These are phyloP conservation scores for Clarkia xantiana DNA, from an alignment of 345 rosid genomes.

Conservation along the genomic window DNA sequence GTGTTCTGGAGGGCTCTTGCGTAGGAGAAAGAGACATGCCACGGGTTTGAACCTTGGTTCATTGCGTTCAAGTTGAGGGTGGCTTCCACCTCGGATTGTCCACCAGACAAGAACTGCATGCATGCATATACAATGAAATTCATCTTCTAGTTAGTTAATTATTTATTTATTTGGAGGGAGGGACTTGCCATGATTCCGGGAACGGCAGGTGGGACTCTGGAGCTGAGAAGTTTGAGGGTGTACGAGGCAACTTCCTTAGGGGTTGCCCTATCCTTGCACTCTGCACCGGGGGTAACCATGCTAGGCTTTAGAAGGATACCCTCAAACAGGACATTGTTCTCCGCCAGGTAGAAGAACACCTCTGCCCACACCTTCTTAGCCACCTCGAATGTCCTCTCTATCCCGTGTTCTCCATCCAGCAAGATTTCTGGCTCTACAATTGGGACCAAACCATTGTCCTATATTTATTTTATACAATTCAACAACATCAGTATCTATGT, in stretches of 20 bases:
- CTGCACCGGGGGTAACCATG: constrained; percentile 99
- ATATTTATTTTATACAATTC: too few species aligned
- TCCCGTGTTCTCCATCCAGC: constrained; percentile 91
- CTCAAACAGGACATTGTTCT: constrained; percentile 92
- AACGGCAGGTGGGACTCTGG: constrained; percentile 83
- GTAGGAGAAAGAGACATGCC: constrained; percentile 38
- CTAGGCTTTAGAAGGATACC: constrained; percentile 97
- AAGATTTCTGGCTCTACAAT: constrained; percentile 98
- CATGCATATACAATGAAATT: not conserved
- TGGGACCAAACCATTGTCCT: constrained; percentile 97
- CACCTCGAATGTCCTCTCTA: constrained; percentile 91
- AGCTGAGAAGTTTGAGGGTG: constrained; percentile 87
- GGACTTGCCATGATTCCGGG: constrained; percentile 94
- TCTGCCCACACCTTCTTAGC: constrained; percentile 95
- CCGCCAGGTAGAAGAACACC: constrained; percentile 92
- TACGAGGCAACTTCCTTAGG: constrained; percentile 75
- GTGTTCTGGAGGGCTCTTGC: constrained; percentile 33
- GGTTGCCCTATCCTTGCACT: constrained; percentile 68
- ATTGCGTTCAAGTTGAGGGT: constrained; percentile 33
- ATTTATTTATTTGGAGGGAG: too few species aligned
- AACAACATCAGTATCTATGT: too few species aligned
- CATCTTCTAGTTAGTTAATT: too few species aligned
- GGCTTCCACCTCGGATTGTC: constrained; percentile 30
- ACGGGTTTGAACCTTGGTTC: constrained; percentile 32
- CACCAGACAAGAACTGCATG: constrained; percentile 29